Percentiles rank a stretch among this genome's conserved stretches.
These are phyloP conservation scores for Claviceps citrina DNA, from an alignment of 2,329 filamentous ascomycete genomes.

Conservation along the genomic window DNA sequence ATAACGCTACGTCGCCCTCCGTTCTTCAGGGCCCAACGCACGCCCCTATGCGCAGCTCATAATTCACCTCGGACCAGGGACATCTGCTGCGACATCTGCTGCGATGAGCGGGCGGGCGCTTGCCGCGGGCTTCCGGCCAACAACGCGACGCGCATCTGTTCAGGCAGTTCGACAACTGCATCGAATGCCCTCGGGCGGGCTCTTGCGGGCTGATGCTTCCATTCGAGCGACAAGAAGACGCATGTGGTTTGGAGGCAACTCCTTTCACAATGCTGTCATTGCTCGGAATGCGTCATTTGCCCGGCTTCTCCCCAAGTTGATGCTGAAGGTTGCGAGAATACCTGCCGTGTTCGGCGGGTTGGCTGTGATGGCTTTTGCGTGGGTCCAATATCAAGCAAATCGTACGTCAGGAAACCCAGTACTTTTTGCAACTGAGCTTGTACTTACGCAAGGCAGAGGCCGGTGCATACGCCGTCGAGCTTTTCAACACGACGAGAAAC, in stretches of 20 bases:
- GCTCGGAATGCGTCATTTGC: slow-evolving; percentile 49
- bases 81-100: slow-evolving; percentile 1
- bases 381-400: slow-evolving; percentile 89
- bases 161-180: slow-evolving; percentile 48
- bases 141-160: slow-evolving; percentile 44
- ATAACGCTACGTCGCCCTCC: neutral
- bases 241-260: slow-evolving; percentile 66
- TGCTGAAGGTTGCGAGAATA: slow-evolving; percentile 75
- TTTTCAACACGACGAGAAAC: slow-evolving; percentile 60
- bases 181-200: slow-evolving; percentile 50
- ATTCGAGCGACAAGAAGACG: slow-evolving; percentile 45
- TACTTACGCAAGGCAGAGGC: slow-evolving; percentile 26
- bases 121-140: slow-evolving; percentile 54
- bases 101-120: slow-evolving; percentile 30
- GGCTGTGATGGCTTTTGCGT: slow-evolving; percentile 73
- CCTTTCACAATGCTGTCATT: slow-evolving; percentile 65
- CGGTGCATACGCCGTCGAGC: slow-evolving; percentile 38
- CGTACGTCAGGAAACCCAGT: slow-evolving; percentile 40
- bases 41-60: neutral
- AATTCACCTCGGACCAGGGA: neutral
- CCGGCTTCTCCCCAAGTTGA: slow-evolving; percentile 63
- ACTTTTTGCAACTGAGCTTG: neutral
- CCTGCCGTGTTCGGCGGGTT: slow-evolving; percentile 86
- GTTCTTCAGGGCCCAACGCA: neutral
- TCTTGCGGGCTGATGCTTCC: slow-evolving; percentile 50